Percentiles rank a stretch among this genome's conserved stretches.
These are phyloP conservation scores for Irpex sp. DNA, from an alignment of 1,284 basidiomycete genomes.

Conservation along the genomic window DNA sequence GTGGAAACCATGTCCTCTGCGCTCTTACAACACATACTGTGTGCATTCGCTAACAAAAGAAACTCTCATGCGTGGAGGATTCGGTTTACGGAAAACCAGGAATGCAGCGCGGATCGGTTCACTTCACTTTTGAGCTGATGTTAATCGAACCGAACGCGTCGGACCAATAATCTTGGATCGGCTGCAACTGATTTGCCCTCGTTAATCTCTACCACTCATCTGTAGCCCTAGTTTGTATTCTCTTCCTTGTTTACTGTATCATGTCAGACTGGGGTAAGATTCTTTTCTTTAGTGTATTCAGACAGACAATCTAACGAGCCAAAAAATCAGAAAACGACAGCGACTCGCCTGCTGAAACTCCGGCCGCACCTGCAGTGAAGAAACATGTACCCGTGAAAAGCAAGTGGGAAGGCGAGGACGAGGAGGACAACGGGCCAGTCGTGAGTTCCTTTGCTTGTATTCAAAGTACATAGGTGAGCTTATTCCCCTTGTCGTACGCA, in stretches of 20 bases:
- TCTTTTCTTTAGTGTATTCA: background rate
- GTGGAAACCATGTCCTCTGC: too few relatives aligned
- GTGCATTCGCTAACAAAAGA: too few relatives aligned
- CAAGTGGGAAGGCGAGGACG: constrained; percentile 89
- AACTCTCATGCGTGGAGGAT: too few relatives aligned
- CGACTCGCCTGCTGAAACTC: constrained; percentile 42
- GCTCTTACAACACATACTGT: too few relatives aligned
- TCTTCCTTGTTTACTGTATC: background rate
- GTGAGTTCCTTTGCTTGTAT: constrained; percentile 34
- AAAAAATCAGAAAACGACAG: constrained; percentile 43
- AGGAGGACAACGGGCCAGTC: constrained; percentile 63
- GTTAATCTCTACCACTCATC: constrained; percentile 1
- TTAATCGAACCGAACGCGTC: background rate
- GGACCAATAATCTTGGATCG: background rate
- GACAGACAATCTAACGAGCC: constrained; percentile 18
- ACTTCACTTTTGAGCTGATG: too few relatives aligned
- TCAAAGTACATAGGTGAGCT: background rate
- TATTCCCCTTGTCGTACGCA: constrained; percentile 5
- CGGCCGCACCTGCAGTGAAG: constrained; percentile 36
- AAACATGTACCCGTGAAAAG: constrained; percentile 45
- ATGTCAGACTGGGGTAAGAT: constrained; percentile 1
- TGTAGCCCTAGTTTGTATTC: constrained; percentile 1
- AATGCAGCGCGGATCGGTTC: too few relatives aligned
- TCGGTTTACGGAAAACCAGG: too few relatives aligned
- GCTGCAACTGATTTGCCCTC: background rate